phyloP scores from a whole-genome alignment of 257 asterid species.

The Nicotiana undulata region DNA sequence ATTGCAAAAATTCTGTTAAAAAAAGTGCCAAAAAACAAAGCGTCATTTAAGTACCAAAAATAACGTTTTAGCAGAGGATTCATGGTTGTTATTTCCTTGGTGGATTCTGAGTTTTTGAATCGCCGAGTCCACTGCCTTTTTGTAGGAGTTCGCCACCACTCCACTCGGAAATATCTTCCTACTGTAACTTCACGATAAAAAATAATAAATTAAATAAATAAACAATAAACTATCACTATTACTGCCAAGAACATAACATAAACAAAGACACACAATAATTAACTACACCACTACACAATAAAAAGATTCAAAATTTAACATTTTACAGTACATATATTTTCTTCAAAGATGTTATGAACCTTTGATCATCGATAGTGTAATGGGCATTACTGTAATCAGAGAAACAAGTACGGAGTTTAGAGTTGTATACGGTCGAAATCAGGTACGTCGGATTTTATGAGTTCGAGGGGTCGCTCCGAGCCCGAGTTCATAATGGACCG shows the following conservation, averaged over 20 bases:
- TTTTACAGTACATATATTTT: background rate
- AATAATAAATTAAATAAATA: too few relatives aligned
- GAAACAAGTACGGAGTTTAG: slow-evolving; percentile 76
- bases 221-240: too few relatives aligned
- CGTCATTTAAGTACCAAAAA: background rate
- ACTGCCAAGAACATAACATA: too few relatives aligned
- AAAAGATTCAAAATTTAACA: too few relatives aligned
- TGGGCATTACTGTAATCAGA: slow-evolving; percentile 85
- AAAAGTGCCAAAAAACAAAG: background rate
- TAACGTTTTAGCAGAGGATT: slow-evolving; percentile 22
- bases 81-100: slow-evolving; percentile 26
- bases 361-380: slow-evolving; percentile 77
- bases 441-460: too few relatives aligned
- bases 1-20: background rate
- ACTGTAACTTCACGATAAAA: slow-evolving; percentile 18
- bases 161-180: slow-evolving; percentile 86
- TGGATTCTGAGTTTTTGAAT: slow-evolving; percentile 46
- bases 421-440: too few relatives aligned
- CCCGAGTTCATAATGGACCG: too few relatives aligned
- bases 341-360: slow-evolving; percentile 16
- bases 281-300: too few relatives aligned
- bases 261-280: too few relatives aligned
- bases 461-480: too few relatives aligned
- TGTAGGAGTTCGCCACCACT: slow-evolving; percentile 64
- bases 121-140: slow-evolving; percentile 79